Base-by-base conservation (phyloP, 768 basidiomycete species). In the Hydnum rufescens region DNA sequence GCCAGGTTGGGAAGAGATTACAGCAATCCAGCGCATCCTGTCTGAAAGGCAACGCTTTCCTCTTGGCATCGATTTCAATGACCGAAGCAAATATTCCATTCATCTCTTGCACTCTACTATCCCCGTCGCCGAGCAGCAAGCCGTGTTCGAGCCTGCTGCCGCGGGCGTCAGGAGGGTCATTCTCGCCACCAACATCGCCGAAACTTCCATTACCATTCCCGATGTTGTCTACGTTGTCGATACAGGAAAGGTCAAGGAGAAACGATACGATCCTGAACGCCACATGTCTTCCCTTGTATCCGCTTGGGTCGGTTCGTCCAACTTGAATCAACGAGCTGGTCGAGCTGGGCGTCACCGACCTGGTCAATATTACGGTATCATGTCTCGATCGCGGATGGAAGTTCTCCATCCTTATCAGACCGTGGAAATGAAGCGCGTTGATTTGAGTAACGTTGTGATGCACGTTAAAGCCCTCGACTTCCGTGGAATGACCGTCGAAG, bases 201-300 rank as follows among this genome's bases (percentile, higher is more conserved):
- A 96, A 66, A 92, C 90, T 2, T 90, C 87, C 3, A 73, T 95
- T 58, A 96, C 92, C 3, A 93, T 96, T 58, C 89, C 89, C 1
- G 86, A 93, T 58, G 86, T 95, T 25, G 86, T 93, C 5, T 90
- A 86, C 59, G 92, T 97, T 29, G 78, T 96, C 42, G 93, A 97
- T 60, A 74, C 83, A 0, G 92, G 76, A 18, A 80, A 81, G 59
- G 73, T 89, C 60, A 95, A 95, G 65, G 85, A 92, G 64, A 76
- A 83, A 60, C 74, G 78, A 16, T 96, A 88, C 60, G 88, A 96
- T 59, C 87, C 92, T 1, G 75, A 82, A 49, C 73, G 84, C 25
- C 85, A 84, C 58, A 82, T 93, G 68, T 87, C 88, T 0, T 82
- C 86, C 19, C 73, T 95, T 28, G 78, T 92, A 52, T 81, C 82